Base-by-base conservation (phyloP, 139 green algal species). In the Ettlia oleoabundans region DNA sequence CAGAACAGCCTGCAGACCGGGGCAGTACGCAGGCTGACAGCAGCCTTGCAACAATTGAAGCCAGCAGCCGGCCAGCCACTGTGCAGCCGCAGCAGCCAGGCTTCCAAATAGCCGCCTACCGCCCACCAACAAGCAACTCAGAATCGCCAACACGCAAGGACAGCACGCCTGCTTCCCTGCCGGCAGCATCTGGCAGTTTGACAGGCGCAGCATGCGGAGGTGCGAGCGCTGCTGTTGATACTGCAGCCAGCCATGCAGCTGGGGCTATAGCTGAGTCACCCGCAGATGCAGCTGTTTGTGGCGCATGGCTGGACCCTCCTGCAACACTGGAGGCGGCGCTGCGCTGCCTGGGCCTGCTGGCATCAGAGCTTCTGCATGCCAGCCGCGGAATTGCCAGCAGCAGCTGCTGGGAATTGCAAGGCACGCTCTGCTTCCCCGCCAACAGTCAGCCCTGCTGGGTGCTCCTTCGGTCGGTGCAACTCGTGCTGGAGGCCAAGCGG, bases 401-500 rank as follows among this genome's bases (percentile, higher is more conserved):
- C n/a, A n/a, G n/a, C n/a, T n/a, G n/a, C n/a, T n/a, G n/a, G n/a
- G n/a, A n/a, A n/a, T n/a, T n/a, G n/a, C n/a, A n/a, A n/a, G n/a
- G n/a, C n/a, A n/a, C n/a, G n/a, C n/a, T n/a, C n/a, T n/a, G n/a
- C n/a, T n/a, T n/a, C n/a, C n/a, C n/a, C n/a, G n/a, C 42, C 33
- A 62, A n/a, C 28, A 1, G 63, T 30, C 18, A 41, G 72, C 21
- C 55, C 24, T 24, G 52, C 28, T 76, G 75, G 75, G 6, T 76
- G 6, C 38, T 68, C 19, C 75, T 82, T 37, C 15, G 38, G 2
- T 71, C 81, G 19, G 81, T 70, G 24, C 43, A 43, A 47, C 19
- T 86, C 24, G 72, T 53, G 63, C 26, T 75, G 19, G 72, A 40
- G 2, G n/a, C 71, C 75, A 86, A 86, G 38, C 37, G 35, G 38